Percentiles rank a stretch among this genome's conserved stretches.
phyloP scores from a whole-genome alignment of 2,329 filamentous ascomycete species.

The Epicoccum nigrum region DNA sequence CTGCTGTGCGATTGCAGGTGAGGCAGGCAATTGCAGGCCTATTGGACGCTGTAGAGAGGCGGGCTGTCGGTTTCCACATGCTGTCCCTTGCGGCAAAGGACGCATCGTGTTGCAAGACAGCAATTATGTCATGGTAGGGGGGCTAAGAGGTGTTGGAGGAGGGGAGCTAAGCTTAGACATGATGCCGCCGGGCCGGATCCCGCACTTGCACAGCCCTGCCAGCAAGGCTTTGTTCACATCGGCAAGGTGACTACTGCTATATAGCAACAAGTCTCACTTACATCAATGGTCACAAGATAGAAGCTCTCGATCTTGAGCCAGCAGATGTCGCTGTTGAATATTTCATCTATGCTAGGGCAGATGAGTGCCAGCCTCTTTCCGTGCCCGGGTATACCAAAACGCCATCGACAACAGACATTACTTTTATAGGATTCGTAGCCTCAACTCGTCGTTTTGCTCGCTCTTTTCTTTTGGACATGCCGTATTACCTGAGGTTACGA shows the following conservation, averaged over 20 bases:
- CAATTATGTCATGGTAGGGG: slow-evolving; percentile 39
- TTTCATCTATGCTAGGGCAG: neutral
- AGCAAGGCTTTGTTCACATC: too few relatives aligned
- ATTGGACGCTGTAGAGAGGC: slow-evolving; percentile 33
- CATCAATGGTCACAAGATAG: too few relatives aligned
- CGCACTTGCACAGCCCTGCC: slow-evolving; percentile 6
- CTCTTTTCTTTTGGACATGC: too few relatives aligned
- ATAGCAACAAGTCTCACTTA: too few relatives aligned
- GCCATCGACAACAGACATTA: slow-evolving; percentile 9
- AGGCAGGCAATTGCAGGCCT: slow-evolving; percentile 30
- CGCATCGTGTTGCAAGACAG: slow-evolving; percentile 39
- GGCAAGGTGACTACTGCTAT: too few relatives aligned
- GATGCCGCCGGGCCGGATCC: slow-evolving; percentile 21
- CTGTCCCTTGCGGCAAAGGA: slow-evolving; percentile 40
- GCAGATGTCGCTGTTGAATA: too few relatives aligned
- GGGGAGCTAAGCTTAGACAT: slow-evolving; percentile 23
- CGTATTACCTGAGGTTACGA: slow-evolving; percentile 3
- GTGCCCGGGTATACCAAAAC: slow-evolving; percentile 15
- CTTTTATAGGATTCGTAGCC: neutral
- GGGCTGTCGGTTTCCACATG: slow-evolving; percentile 47
- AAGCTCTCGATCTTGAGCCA: too few relatives aligned
- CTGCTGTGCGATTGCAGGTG: slow-evolving; percentile 14
- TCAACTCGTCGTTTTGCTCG: neutral
- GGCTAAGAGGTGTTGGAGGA: neutral
- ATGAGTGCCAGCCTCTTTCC: slow-evolving; percentile 9